These are phyloP conservation scores for Schizonepeta tenuifolia DNA, from an alignment of 257 asterid genomes.

Conservation along the genomic window DNA sequence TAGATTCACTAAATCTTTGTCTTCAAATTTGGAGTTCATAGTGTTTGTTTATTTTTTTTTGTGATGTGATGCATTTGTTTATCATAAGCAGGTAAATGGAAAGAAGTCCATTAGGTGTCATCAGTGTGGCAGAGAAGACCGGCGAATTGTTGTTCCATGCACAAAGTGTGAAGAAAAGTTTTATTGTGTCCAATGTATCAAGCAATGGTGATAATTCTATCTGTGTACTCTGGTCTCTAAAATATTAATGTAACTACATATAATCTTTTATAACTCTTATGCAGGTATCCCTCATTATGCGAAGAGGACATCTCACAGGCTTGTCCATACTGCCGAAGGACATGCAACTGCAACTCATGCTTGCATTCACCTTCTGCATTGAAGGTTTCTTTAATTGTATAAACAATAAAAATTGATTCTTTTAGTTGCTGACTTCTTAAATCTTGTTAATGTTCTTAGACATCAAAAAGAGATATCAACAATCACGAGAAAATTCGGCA, in stretches of 20 bases:
- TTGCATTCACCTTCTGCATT: conserved; percentile 58
- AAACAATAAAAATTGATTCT: conserved; percentile 15
- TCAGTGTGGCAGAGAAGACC: conserved; percentile 66
- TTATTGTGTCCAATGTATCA: conserved; percentile 75
- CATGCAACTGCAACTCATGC: conserved; percentile 89
- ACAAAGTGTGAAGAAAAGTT: conserved; percentile 51
- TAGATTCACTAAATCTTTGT: conserved; percentile 30
- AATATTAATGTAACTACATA: neutral
- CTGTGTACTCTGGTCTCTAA: conserved; percentile 1
- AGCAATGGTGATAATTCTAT: conserved; percentile 58
- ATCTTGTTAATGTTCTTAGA: conserved; percentile 45
- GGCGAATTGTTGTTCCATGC: conserved; percentile 74
- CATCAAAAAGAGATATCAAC: conserved; percentile 57
- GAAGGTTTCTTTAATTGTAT: conserved; percentile 54
- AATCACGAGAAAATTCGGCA: conserved; percentile 59
- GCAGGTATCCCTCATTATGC: conserved; percentile 68
- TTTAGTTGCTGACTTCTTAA: conserved; percentile 27
- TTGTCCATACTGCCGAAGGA: conserved; percentile 79
- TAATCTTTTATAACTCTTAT: conserved; percentile 11
- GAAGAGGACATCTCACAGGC: conserved; percentile 65
- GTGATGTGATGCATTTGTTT: conserved; percentile 13
- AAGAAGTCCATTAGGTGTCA: conserved; percentile 56
- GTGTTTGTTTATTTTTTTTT: neutral
- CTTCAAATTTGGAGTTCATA: conserved; percentile 15
- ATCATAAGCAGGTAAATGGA: conserved; percentile 44